These are phyloP conservation scores for Galeopsis tetrahit DNA, from an alignment of 257 asterid species.

Conservation along the genomic window DNA sequence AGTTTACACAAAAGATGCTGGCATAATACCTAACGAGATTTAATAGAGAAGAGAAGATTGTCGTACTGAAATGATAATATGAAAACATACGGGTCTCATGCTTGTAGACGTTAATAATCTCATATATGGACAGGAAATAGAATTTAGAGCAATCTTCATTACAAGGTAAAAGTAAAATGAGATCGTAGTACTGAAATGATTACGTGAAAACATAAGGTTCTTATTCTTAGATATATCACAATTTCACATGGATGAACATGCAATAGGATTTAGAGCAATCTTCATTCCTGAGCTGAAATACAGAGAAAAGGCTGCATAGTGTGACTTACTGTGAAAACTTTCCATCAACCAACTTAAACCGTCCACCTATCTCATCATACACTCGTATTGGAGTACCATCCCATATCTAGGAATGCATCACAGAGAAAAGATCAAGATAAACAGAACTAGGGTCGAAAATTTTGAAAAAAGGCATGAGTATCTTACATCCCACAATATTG, in stretches of 20 bases:
- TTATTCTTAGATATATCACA: constrained; percentile 17
- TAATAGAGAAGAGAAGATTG: constrained; percentile 19
- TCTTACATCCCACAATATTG: constrained; percentile 99
- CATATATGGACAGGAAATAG: constrained; percentile 17
- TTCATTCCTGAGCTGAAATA: constrained; percentile 18
- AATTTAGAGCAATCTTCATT: constrained; percentile 2
- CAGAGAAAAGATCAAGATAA: constrained; percentile 27
- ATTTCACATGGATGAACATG: constrained; percentile 17
- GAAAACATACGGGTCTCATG: constrained; percentile 10
- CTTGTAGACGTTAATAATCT: background rate
- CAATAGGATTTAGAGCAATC: constrained; percentile 16
- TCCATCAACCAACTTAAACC: constrained; percentile 95
- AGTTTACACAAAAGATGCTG: constrained; percentile 12
- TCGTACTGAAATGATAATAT: constrained; percentile 18
- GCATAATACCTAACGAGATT: background rate
- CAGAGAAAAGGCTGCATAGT: constrained; percentile 21
- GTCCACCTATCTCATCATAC: constrained; percentile 76
- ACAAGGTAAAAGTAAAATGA: constrained; percentile 15
- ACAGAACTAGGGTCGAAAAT: constrained; percentile 21
- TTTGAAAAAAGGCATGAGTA: constrained; percentile 31
- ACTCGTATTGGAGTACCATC: constrained; percentile 88
- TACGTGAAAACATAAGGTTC: constrained; percentile 13
- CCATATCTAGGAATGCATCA: constrained; percentile 73
- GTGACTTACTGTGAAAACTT: constrained; percentile 91
- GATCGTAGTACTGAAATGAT: constrained; percentile 18